Conservation (phyloP, 805 yeast species). For the Metschnikowia cerradonensis region DNA sequence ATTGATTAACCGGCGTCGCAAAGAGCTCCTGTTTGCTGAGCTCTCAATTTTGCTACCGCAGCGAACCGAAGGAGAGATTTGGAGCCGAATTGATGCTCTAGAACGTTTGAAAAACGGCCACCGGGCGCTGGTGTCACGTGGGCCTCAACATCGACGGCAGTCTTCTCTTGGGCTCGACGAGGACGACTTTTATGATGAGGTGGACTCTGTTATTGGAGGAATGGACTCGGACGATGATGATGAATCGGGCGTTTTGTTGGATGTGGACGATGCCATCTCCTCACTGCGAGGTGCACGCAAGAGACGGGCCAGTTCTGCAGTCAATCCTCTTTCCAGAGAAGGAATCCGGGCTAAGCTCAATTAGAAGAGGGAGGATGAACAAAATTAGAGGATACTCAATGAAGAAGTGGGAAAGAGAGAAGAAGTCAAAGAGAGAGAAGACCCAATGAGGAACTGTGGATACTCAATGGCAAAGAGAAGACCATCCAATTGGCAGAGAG, state of each 20-base stretch:
- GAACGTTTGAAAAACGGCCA: constrained; percentile 20
- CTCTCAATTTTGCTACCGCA: constrained; percentile 67
- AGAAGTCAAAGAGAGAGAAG: too few species aligned
- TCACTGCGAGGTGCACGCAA: constrained; percentile 16
- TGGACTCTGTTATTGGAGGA: constrained; percentile 38
- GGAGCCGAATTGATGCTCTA: constrained; percentile 49
- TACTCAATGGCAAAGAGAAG: too few species aligned
- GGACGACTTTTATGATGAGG: constrained; percentile 40
- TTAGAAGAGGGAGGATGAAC: not conserved
- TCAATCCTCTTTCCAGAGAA: constrained; percentile 32
- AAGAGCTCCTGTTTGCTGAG: constrained; percentile 68
- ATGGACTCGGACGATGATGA: constrained; percentile 33
- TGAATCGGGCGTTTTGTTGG: constrained; percentile 29
- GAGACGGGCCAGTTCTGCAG: constrained; percentile 41
- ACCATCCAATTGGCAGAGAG: too few species aligned
- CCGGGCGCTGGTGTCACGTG: constrained; percentile 17
- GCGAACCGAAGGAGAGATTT: constrained; percentile 71
- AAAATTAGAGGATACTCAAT: too few species aligned
- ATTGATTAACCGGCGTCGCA: constrained; percentile 46
- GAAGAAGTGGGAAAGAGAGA: too few species aligned
- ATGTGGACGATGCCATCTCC: constrained; percentile 32
- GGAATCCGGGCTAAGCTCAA: constrained; percentile 10
- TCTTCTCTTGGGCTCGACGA: constrained; percentile 41
- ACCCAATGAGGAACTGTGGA: too few species aligned
- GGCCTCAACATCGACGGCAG: constrained; percentile 31